phyloP scores from a whole-genome alignment of 495 filamentous ascomycete species.

The Venustampulla echinocandica region DNA sequence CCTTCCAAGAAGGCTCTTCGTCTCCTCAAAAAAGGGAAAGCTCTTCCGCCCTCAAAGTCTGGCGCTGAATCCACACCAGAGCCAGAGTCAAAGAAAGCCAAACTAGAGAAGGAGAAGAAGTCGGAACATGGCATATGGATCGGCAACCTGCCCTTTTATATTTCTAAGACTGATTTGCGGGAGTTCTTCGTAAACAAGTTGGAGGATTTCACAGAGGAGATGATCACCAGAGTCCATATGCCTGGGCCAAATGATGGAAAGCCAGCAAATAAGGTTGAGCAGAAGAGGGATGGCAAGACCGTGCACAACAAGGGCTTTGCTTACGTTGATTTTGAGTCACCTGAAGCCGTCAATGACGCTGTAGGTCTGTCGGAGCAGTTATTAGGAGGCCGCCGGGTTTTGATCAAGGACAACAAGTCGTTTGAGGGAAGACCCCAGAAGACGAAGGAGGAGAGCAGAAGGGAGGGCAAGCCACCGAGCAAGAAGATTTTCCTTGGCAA shows the following conservation, averaged over 20 bases:
- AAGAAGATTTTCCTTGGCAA: slow-evolving; percentile 90
- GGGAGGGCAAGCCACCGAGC: slow-evolving; percentile 51
- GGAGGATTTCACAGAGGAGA: slow-evolving; percentile 54
- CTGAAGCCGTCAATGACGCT: slow-evolving; percentile 58
- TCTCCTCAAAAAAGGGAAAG: slow-evolving; percentile 68
- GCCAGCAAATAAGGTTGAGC: slow-evolving; percentile 29
- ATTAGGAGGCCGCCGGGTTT: slow-evolving; percentile 60
- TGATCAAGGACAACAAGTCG: slow-evolving; percentile 85
- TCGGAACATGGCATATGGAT: slow-evolving; percentile 88
- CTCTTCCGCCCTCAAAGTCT: slow-evolving; percentile 29
- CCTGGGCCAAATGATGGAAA: slow-evolving; percentile 47
- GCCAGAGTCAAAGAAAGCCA: slow-evolving; percentile 29
- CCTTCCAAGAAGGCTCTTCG: slow-evolving; percentile 86
- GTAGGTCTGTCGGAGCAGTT: slow-evolving; percentile 74
- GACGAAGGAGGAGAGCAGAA: slow-evolving; percentile 25
- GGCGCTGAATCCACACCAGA: slow-evolving; percentile 27
- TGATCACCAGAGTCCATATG: slow-evolving; percentile 78
- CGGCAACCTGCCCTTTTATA: slow-evolving; percentile 80
- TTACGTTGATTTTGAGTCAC: slow-evolving; percentile 81
- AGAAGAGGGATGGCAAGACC: slow-evolving; percentile 26
- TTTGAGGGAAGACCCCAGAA: slow-evolving; percentile 68
- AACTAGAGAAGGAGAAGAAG: slow-evolving; percentile 47
- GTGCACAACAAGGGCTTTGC: slow-evolving; percentile 80
- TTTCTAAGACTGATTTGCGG: slow-evolving; percentile 61
- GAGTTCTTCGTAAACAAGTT: slow-evolving; percentile 67